Percentiles rank a stretch among this genome's conserved stretches.
phyloP scores from a whole-genome alignment of 2,329 filamentous ascomycete genomes.

The Rosellinia necatrix region DNA sequence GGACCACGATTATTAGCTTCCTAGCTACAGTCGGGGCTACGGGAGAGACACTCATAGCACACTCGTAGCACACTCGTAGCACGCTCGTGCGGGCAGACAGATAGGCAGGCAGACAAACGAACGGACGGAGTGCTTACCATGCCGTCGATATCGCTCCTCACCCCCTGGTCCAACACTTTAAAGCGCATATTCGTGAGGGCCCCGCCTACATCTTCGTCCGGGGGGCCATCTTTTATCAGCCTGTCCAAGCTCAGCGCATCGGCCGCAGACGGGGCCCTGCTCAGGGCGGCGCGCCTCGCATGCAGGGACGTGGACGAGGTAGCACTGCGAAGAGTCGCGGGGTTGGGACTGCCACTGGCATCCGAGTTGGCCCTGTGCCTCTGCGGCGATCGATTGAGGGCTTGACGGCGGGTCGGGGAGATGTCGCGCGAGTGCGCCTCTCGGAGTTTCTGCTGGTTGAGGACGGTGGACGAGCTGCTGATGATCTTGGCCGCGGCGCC shows the following conservation, averaged over 20 bases:
- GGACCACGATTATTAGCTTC: conserved; percentile 1
- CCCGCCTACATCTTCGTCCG: conserved; percentile 68
- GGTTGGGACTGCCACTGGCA: conserved; percentile 49
- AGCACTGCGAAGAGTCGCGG: conserved; percentile 41
- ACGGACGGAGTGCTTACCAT: no score
- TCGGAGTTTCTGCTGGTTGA: conserved; percentile 64
- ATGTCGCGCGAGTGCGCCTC: conserved; percentile 39
- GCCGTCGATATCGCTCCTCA: conserved; percentile 78
- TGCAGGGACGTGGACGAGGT: conserved; percentile 45
- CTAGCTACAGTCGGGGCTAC: background rate
- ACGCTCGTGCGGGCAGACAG: background rate
- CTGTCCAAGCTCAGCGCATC: conserved; percentile 70
- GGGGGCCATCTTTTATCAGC: conserved; percentile 79
- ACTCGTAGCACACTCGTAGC: background rate
- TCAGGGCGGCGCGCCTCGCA: conserved; percentile 49
- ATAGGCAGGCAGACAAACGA: no score
- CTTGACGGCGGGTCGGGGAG: conserved; percentile 45
- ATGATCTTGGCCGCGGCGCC: conserved; percentile 55
- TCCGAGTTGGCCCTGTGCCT: conserved; percentile 76
- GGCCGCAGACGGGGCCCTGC: conserved; percentile 52
- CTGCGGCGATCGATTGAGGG: conserved; percentile 51
- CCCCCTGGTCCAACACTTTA: conserved; percentile 75
- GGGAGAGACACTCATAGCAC: no score
- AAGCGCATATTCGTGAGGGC: conserved; percentile 73
- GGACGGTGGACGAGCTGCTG: conserved; percentile 55